Conservation (phyloP, 1,139 yeast genomes). For the Zygoascus hellenicus region DNA sequence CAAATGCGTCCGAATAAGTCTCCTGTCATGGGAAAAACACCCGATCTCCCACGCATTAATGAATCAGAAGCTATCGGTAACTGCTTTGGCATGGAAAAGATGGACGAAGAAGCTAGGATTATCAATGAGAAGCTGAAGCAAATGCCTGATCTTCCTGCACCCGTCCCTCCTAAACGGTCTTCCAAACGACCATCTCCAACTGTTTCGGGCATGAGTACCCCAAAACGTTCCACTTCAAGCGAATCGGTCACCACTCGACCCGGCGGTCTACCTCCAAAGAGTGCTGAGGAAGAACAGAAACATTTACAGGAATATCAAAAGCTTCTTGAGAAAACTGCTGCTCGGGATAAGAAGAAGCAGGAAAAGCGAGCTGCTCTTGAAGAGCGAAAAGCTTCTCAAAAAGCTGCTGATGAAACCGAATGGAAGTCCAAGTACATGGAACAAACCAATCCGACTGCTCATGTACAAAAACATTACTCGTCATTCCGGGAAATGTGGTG, state of each 20-base stretch:
- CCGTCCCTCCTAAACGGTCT: neutral
- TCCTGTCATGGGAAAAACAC: slow-evolving; percentile 15
- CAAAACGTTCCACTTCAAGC: slow-evolving; percentile 2
- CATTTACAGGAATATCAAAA: slow-evolving; percentile 53
- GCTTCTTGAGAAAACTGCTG: slow-evolving; percentile 44
- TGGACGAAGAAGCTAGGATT: slow-evolving; percentile 45
- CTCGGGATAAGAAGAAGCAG: slow-evolving; percentile 27
- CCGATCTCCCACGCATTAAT: slow-evolving; percentile 20
- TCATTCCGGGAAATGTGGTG: slow-evolving; percentile 55
- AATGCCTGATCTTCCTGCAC: slow-evolving; percentile 10
- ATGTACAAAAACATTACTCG: slow-evolving; percentile 33
- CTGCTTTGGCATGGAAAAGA: slow-evolving; percentile 23
- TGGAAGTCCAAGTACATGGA: slow-evolving; percentile 45
- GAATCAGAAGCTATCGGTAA: slow-evolving; percentile 23
- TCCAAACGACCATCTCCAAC: neutral
- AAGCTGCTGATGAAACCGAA: slow-evolving; percentile 26
- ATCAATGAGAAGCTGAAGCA: slow-evolving; percentile 39
- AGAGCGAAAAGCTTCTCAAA: slow-evolving; percentile 27
- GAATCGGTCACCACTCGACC: slow-evolving; percentile 45
- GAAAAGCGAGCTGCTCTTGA: slow-evolving; percentile 28
- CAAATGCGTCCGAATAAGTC: slow-evolving; percentile 6
- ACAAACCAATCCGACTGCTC: slow-evolving; percentile 28
- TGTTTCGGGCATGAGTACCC: neutral
- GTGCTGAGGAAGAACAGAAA: slow-evolving; percentile 45
- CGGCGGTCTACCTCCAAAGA: slow-evolving; percentile 62